A percentile compares a stretch with the other conserved stretches of the same genome.
phyloP scores from a whole-genome alignment of 345 rosid species.

The Boechera retrofracta region DNA sequence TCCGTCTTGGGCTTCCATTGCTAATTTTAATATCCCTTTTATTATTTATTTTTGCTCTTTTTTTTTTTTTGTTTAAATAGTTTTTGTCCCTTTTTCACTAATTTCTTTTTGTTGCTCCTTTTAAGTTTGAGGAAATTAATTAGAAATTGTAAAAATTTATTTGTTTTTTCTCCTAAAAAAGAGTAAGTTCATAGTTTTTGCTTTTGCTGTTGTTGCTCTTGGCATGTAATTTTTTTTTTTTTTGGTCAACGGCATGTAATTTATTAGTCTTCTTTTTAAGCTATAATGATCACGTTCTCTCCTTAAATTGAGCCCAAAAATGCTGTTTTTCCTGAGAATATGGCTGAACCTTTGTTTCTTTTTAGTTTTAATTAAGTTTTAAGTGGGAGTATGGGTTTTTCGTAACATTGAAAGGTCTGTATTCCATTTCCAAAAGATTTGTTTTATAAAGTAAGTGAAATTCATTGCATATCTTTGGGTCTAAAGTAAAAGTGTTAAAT shows the following conservation, averaged over 20 bases:
- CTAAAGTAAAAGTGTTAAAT: slow-evolving; percentile 8
- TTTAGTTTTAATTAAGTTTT: neutral
- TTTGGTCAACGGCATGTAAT: neutral
- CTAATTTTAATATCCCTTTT: slow-evolving; percentile 31
- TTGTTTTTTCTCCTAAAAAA: neutral
- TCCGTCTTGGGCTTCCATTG: slow-evolving; percentile 90
- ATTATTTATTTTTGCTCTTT: neutral
- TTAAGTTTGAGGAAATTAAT: slow-evolving; percentile 27
- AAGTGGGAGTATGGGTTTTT: neutral
- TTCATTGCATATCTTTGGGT: slow-evolving; percentile 14
- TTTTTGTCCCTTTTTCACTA: neutral
- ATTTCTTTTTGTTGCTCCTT: slow-evolving; percentile 3
- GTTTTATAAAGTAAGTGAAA: slow-evolving; percentile 3
- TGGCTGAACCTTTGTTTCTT: neutral
- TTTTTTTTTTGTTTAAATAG: neutral
- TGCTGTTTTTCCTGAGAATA: neutral
- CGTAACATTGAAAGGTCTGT: slow-evolving; percentile 15
- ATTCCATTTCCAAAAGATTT: slow-evolving; percentile 4
- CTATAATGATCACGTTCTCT: neutral
- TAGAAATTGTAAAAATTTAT: slow-evolving; percentile 34
- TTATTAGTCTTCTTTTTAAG: neutral
- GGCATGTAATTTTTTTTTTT: neutral
- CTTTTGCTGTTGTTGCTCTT: neutral
- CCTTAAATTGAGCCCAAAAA: neutral
- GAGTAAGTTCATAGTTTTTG: neutral